Evolutionary conservation across 805 yeast species (phyloP), one percentile per base, ranked within the genome.

Genomic region (Spathaspora arborariae): DNA sequence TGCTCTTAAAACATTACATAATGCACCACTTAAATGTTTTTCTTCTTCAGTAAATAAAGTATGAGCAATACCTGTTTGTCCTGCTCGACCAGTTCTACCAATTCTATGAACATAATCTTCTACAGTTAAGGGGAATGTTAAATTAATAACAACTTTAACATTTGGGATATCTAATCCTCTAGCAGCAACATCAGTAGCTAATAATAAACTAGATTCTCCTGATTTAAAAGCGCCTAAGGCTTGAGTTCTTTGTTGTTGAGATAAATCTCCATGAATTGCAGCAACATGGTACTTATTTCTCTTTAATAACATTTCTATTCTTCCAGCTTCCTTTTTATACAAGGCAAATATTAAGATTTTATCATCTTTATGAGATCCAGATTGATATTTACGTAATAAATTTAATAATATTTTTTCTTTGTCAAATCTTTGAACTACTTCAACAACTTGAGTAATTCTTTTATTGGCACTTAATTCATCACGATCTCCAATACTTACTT

Each of bases 101-200:
- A 92, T 92, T 70, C 98, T 81, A 66, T 92, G 98, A 33, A 92
- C 97, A 61, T 92, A 92, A 69, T 92, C 97, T 68, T 92, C 98
- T 9, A 88, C 94, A 0, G 97, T 91, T 58, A 91, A 78, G 41
- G 99, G 99, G 82, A 92, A 92, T 5, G 97, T 91, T 65, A 92
- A 76, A 65, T 92, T 92, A 65, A 92, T 89, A 36, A 92, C 98
- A 16, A 89, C 87, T 67, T 91, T 92, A 51, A 94, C 99, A 56
- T 95, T 89, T 44, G 99, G 99, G 58, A 94, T 94, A 68, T 94
- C 99, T 55, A 94, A 77, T 53, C 98, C 98, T 75, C 98, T 81
- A 36, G 97, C 97, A 44, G 97, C 97, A 48, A 91, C 99, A 71
- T 94, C 99, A 2, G 99, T 94, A 24, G 99, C 99, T 56, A 94